A percentile compares a stretch with the other conserved stretches of the same genome.
These are phyloP conservation scores for Trichoderma afroharzianum DNA, from an alignment of 2,329 filamentous ascomycete species.

Conservation along the genomic window DNA sequence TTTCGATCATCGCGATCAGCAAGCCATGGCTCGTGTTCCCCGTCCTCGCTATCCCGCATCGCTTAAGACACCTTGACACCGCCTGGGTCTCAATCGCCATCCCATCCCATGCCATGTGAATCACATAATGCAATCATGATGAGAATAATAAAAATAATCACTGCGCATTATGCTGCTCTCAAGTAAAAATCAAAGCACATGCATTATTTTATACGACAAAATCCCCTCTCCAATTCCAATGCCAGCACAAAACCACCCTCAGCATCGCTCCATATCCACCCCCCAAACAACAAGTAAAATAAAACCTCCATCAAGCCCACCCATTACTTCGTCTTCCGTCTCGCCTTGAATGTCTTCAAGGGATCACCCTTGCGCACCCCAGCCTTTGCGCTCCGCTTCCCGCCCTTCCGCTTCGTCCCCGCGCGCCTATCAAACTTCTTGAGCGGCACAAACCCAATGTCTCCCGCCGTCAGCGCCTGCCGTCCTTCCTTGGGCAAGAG, in stretches of 20 bases:
- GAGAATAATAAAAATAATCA: neutral
- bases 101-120: neutral
- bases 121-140: neutral
- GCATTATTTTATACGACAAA: neutral
- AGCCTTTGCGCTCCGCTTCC: constrained; percentile 41
- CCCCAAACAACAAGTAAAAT: neutral
- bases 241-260: neutral
- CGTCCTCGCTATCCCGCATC: neutral
- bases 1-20: neutral
- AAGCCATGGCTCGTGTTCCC: neutral
- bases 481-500: constrained; percentile 75
- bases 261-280: neutral
- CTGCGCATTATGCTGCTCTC: neutral
- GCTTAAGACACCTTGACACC: neutral
- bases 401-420: constrained; percentile 40
- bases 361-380: constrained; percentile 72
- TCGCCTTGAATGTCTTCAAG: constrained; percentile 79
- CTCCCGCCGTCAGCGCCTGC: constrained; percentile 61
- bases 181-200: neutral
- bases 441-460: constrained; percentile 74
- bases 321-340: constrained; percentile 41
- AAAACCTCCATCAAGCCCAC: neutral
- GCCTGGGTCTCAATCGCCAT: neutral
- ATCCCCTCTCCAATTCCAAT: neutral
- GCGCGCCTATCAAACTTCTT: constrained; percentile 51